Conservation (phyloP, 2,329 filamentous ascomycete genomes). For the Colletotrichum phormii region DNA sequence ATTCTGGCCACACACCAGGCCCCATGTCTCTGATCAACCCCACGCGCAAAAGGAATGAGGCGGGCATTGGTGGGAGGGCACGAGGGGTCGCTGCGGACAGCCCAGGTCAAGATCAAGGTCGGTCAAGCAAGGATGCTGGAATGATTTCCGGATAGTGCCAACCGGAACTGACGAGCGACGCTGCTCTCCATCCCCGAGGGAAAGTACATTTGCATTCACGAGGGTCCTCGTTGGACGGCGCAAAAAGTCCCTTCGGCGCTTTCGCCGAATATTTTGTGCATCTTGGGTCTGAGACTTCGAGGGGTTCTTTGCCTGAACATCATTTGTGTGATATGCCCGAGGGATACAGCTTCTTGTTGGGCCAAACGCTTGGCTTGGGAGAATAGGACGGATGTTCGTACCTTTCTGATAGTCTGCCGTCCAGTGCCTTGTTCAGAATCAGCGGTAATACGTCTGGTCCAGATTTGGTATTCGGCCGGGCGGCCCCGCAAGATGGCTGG, state of each 20-base stretch:
- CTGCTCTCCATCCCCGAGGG: no score
- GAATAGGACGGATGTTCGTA: not conserved
- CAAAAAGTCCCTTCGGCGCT: not conserved
- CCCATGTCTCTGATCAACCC: constrained; percentile 34
- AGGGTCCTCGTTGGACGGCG: not conserved
- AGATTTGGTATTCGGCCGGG: constrained; percentile 12
- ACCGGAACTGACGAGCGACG: constrained; percentile 5
- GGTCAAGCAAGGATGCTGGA: constrained; percentile 24
- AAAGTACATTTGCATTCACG: not conserved
- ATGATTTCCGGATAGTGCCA: constrained; percentile 8
- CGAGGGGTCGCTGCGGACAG: not conserved
- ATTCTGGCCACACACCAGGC: constrained; percentile 3
- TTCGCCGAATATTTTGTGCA: constrained; percentile 16
- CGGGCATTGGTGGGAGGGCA: constrained; percentile 16
- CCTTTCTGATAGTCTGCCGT: constrained; percentile 5
- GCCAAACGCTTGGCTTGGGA: not conserved
- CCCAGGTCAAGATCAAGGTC: constrained; percentile 22
- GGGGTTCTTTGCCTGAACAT: not conserved
- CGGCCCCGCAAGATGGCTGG: constrained; percentile 21
- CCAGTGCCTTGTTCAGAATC: not conserved
- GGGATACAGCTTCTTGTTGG: not conserved
- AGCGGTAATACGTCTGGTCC: not conserved
- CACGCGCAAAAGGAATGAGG: constrained; percentile 28
- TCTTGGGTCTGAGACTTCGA: not conserved
- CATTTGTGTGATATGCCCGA: not conserved